These are phyloP conservation scores for Leucosporidium creatinivorum DNA, from an alignment of 768 basidiomycete genomes.

Conservation along the genomic window DNA sequence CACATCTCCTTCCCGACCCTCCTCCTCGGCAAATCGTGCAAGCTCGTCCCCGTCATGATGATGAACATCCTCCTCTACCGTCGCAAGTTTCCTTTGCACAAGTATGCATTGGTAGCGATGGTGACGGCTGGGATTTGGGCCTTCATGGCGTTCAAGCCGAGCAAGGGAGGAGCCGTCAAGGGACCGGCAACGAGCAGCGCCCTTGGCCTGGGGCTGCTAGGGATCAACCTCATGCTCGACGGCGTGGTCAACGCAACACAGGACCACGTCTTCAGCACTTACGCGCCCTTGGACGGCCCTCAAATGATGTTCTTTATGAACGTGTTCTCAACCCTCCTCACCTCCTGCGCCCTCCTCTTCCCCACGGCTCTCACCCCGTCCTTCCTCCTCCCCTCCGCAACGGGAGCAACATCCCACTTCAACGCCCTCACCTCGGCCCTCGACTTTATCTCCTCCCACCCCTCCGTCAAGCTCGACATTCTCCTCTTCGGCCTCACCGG, in stretches of 20 bases:
- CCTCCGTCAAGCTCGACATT: conserved; percentile 63
- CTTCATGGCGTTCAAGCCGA: conserved; percentile 58
- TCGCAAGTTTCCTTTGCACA: conserved; percentile 82
- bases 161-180: conserved; percentile 48
- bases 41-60: conserved; percentile 95
- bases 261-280: conserved; percentile 82
- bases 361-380: conserved; percentile 48
- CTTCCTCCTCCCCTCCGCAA: conserved; percentile 60
- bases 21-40: conserved; percentile 98
- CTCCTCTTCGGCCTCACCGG: conserved; percentile 81
- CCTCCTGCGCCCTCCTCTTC: conserved; percentile 57
- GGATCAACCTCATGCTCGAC: conserved; percentile 82
- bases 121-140: conserved; percentile 78
- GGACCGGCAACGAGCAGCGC: conserved; percentile 48
- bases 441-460: conserved; percentile 68
- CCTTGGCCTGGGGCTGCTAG: conserved; percentile 66
- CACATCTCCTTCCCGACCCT: conserved; percentile 98
- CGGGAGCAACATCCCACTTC: conserved; percentile 39
- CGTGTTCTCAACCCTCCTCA: conserved; percentile 66
- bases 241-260: conserved; percentile 93
- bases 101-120: conserved; percentile 86
- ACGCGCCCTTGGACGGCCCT: conserved; percentile 65
- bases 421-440: conserved; percentile 64
- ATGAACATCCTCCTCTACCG: conserved; percentile 96
- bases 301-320: conserved; percentile 99